Base-by-base conservation (phyloP, 306 rosid species). In the Rosa rugosa region DNA sequence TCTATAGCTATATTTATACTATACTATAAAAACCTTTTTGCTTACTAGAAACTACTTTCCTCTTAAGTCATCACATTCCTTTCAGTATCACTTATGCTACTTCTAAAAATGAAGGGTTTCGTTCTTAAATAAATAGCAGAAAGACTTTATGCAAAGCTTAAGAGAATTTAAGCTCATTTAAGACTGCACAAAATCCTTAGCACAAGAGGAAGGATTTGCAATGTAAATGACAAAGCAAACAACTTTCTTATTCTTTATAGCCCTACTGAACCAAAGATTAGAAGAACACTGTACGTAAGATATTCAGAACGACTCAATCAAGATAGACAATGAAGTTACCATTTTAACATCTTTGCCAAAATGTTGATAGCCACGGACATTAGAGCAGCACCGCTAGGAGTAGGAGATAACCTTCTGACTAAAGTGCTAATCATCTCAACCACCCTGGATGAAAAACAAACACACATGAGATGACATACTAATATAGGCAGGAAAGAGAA, bases 331-430 rank as follows among this genome's bases (percentile, higher is more conserved):
- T 72, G 71, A 51, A 83, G 77, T 72, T 85, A 94, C 97, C 99
- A 94, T 86, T 72, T 87, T 80, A 91, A 79, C 95, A 94, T 81
- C 78, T 82, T 85, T 74, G 86, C 84, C 88, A 94, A 89, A 66
- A 88, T 91, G 83, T 84, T 94, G 79, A 92, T 79, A 34, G 91
- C 91, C 89, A 87, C 74, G 25, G 99, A 90, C 97, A 91, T 89
- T 74, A 86, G 54, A 73, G 91, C 87, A 49, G 97, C 93, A 83
- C 91, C 85, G 54, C 70, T 71, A 64, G 90, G 79, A 92, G 81
- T 88, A 78, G 86, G 85, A 81, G 97, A 81, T 60, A 84, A 82
- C 72, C 87, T 91, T 80, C 90, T 89, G 40, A 94, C 75, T 68
- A 94, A 75, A 82, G 84, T 82, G 88, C 97, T 92, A 69, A 94